Conservation (phyloP, 2,329 filamentous ascomycete genomes). For the Fonsecaea nubica region DNA sequence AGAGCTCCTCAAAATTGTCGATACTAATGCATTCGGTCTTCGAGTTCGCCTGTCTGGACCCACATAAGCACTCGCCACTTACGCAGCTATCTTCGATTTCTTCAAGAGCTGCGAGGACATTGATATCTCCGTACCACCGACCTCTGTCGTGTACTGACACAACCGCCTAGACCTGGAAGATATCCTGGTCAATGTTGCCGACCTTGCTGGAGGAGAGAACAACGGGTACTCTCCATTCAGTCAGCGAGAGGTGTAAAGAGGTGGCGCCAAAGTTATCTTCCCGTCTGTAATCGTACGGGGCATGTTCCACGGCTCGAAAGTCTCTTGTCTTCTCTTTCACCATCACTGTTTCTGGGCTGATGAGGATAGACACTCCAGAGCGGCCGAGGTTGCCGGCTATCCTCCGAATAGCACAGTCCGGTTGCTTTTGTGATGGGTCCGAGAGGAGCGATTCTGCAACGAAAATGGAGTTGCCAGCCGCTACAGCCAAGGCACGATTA, state of each 20-base stretch:
- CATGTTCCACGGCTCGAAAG: constrained; percentile 21
- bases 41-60: background rate
- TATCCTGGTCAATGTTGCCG: constrained; percentile 10
- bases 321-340: constrained; percentile 21
- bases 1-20: constrained; percentile 32
- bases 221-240: constrained; percentile 21
- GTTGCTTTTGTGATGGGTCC: background rate
- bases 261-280: constrained; percentile 31
- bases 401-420: constrained; percentile 6
- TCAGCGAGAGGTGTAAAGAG: constrained; percentile 34
- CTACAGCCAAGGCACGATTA: background rate
- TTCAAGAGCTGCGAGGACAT: background rate
- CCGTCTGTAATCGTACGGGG: constrained; percentile 22
- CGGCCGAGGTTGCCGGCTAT: constrained; percentile 20
- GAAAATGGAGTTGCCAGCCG: background rate
- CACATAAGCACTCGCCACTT: background rate
- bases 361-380: constrained; percentile 33
- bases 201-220: background rate
- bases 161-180: background rate
- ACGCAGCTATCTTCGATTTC: background rate
- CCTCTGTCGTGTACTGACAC: constrained; percentile 7
- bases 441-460: background rate
- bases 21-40: constrained; percentile 13
- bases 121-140: background rate
- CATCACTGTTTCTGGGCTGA: constrained; percentile 25